Percentiles rank a stretch among this genome's conserved stretches.
Evolutionary conservation across 1,284 basidiomycete genomes (phyloP).

Genomic region (Leccinum holopus): DNA sequence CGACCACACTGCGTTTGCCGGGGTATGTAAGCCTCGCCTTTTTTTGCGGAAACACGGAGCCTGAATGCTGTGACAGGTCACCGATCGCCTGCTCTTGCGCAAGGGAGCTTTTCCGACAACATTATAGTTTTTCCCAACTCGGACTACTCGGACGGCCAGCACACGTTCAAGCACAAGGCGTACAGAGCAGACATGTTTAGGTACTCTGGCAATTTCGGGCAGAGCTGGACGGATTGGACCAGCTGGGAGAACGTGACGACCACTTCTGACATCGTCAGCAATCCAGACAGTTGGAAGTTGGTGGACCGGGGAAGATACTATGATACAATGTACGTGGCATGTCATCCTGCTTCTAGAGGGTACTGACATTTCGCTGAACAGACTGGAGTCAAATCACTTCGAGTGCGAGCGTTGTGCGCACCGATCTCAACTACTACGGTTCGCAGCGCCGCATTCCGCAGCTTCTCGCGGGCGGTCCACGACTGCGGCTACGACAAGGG

Average conservation of each 20-base stretch:
- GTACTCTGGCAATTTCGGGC: conserved; percentile 82
- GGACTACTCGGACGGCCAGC: conserved; percentile 68
- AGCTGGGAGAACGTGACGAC: conserved; percentile 72
- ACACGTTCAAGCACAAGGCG: conserved; percentile 77
- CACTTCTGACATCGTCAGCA: conserved; percentile 54
- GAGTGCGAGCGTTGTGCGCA: conserved; percentile 69
- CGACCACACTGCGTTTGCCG: conserved; percentile 49
- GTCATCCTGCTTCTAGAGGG: background rate
- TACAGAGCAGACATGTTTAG: conserved; percentile 85
- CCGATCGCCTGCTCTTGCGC: conserved; percentile 76
- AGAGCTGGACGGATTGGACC: conserved; percentile 78
- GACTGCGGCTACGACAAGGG: conserved; percentile 88
- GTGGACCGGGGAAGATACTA: conserved; percentile 83
- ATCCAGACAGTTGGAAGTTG: conserved; percentile 59
- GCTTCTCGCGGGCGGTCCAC: conserved; percentile 80
- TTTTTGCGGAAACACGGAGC: background rate
- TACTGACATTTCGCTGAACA: conserved; percentile 29
- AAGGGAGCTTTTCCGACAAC: conserved; percentile 70
- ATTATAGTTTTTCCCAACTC: conserved; percentile 79
- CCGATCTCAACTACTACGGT: conserved; percentile 68
- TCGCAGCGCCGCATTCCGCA: conserved; percentile 77
- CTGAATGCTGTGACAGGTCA: conserved; percentile 40
- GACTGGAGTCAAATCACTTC: conserved; percentile 73
- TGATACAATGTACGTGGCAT: conserved; percentile 73
- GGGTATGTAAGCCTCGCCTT: conserved; percentile 40